Evolutionary conservation across 306 rosid species (phyloP).

Genomic region (Citrullus colocynthis): DNA sequence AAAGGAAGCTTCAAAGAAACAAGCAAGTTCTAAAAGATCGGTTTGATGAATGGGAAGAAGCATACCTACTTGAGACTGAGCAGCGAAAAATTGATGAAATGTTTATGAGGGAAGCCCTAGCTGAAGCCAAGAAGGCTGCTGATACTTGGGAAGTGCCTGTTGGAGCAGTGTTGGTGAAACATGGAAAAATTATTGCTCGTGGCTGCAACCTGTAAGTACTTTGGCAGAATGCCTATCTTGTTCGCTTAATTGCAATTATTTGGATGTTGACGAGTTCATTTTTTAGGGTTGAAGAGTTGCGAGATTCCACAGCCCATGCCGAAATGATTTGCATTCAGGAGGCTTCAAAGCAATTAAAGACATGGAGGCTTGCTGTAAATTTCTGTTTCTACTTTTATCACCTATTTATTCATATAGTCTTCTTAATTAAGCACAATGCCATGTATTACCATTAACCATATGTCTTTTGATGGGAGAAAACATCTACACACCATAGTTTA

Average conservation of each 20-base stretch:
- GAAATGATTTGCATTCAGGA: conserved; percentile 91
- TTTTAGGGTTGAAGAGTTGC: conserved; percentile 80
- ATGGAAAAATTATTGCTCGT: conserved; percentile 83
- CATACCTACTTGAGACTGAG: conserved; percentile 50
- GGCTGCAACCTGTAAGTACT: conserved; percentile 80
- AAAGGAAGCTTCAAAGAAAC: conserved; percentile 59
- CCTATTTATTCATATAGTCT: not conserved
- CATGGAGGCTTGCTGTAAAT: conserved; percentile 93
- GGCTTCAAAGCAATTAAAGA: conserved; percentile 66
- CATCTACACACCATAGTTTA: not conserved
- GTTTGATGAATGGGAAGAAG: conserved; percentile 95
- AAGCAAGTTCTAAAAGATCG: conserved; percentile 61
- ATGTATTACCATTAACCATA: not conserved
- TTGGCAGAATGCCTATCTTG: conserved; percentile 6
- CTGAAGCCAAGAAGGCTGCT: conserved; percentile 91
- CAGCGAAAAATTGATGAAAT: conserved; percentile 60
- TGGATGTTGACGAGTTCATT: conserved; percentile 15
- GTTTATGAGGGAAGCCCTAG: conserved; percentile 93
- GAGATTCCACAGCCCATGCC: conserved; percentile 98
- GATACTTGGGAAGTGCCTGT: conserved; percentile 98
- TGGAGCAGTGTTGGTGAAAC: conserved; percentile 86
- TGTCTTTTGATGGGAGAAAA: too few species aligned
- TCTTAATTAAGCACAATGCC: not conserved
- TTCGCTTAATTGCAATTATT: not conserved
- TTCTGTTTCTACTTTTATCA: conserved; percentile 9